phyloP scores from a whole-genome alignment of 2,329 filamentous ascomycete species.

The Teratosphaeria gauchensis region DNA sequence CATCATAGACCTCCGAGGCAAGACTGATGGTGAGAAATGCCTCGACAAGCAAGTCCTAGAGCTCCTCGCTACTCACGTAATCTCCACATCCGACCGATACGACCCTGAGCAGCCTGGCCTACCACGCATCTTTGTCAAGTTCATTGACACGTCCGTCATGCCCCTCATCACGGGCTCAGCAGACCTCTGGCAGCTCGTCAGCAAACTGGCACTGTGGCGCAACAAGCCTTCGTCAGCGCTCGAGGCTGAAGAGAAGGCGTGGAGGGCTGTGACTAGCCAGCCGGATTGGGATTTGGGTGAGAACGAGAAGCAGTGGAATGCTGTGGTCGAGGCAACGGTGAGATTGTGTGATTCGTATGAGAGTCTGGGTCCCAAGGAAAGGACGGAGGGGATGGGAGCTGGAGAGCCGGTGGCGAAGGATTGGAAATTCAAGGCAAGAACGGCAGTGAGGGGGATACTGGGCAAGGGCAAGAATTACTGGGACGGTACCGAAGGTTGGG shows the following conservation, averaged over 20 bases:
- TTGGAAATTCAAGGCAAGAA: slow-evolving; percentile 85
- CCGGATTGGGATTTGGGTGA: slow-evolving; percentile 45
- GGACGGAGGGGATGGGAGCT: slow-evolving; percentile 43
- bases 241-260: slow-evolving; percentile 79
- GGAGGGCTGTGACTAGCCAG: slow-evolving; percentile 59
- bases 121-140: slow-evolving; percentile 54
- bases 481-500: slow-evolving; percentile 67
- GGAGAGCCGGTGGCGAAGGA: slow-evolving; percentile 59
- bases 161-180: slow-evolving; percentile 76
- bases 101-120: slow-evolving; percentile 38
- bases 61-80: slow-evolving; percentile 61
- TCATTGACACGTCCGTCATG: slow-evolving; percentile 65
- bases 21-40: slow-evolving; percentile 60
- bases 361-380: slow-evolving; percentile 48
- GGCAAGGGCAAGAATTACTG: slow-evolving; percentile 71
- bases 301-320: slow-evolving; percentile 56
- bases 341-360: slow-evolving; percentile 76
- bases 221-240: slow-evolving; percentile 62
- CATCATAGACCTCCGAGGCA: slow-evolving; percentile 63
- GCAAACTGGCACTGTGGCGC: slow-evolving; percentile 64
- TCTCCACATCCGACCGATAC: slow-evolving; percentile 37
- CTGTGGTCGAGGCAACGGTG: slow-evolving; percentile 67
- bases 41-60: slow-evolving; percentile 66
- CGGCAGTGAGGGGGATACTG: slow-evolving; percentile 72
- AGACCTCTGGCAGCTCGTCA: slow-evolving; percentile 66